phyloP scores from a whole-genome alignment of 345 rosid genomes.

The Sonneratia alba region DNA sequence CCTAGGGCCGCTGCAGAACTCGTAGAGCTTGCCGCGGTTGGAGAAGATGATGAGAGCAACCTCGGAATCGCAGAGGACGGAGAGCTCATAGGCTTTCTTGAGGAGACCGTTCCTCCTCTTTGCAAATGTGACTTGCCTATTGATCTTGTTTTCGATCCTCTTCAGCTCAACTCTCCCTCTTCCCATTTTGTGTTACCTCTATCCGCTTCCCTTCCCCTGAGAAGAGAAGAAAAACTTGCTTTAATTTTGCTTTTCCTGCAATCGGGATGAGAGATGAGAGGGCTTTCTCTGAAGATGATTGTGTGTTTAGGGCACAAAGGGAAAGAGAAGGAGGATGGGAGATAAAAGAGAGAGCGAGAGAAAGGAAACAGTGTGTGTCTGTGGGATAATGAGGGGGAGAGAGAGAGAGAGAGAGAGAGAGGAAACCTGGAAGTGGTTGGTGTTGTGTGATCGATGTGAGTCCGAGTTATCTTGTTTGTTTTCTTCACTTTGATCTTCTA shows the following conservation, averaged over 20 bases:
- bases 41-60: slow-evolving; percentile 64
- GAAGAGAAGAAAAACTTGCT: background rate
- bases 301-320: slow-evolving; percentile 5
- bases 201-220: background rate
- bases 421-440: background rate
- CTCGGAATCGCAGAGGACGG: slow-evolving; percentile 39
- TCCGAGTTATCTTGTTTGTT: background rate
- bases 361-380: background rate
- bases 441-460: background rate
- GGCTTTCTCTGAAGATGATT: slow-evolving; percentile 1
- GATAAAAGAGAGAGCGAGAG: background rate
- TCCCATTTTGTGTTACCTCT: slow-evolving; percentile 20
- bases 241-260: background rate
- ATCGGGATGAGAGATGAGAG: background rate
- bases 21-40: slow-evolving; percentile 44
- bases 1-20: slow-evolving; percentile 24
- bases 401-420: background rate
- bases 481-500: background rate
- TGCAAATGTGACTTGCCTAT: slow-evolving; percentile 42
- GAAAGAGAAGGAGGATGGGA: background rate
- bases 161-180: slow-evolving; percentile 54
- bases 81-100: slow-evolving; percentile 45
- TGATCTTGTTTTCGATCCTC: slow-evolving; percentile 51
- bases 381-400: background rate
- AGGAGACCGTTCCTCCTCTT: slow-evolving; percentile 45